Evolutionary conservation across 2,329 filamentous ascomycete genomes (phyloP), one percentile per base, ranked within the genome.

Genomic region (Daldinia eschscholtzii): DNA sequence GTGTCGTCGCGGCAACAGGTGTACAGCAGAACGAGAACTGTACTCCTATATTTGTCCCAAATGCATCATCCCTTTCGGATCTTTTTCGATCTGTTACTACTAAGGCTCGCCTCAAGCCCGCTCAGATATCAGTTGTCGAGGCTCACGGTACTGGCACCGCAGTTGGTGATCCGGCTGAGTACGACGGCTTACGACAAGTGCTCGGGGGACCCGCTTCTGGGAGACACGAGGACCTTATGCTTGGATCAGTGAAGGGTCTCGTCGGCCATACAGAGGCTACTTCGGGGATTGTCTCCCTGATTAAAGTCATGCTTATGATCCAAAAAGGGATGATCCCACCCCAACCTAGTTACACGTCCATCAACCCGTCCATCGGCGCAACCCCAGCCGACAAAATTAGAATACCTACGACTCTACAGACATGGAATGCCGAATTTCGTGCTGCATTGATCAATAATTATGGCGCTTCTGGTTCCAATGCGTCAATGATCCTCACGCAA

Each of bases 71-170:
- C 0, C 81, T 82, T 57, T 69, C 62, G 5, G 71, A 64, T 4
- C 65, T 81, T 0, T 81, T 80, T 61, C 61, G 69, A 53, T 68
- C 72, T 1, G 79, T 80, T 0, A 78, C 82, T 37, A 41, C 61
- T 2, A 68, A 72, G 41, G 70, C 75, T 6, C 58, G 70, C 3
- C 37, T 79, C 2, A 53, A 67, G 2, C 73, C 79, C 0, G 56
- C 70, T 1, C 64, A 77, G 6, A 72, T 81, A 9, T 66, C 75
- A 0, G 74, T 76, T 13, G 75, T 81, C 4, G 81, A 83, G 61
- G 77, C 78, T 7, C 83, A 85, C 57, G 83, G 83, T 1, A 84
- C 83, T 0, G 83, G 82, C 5, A 85, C 83, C 0, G 70, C 70
- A 1, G 79, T 79, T 6, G 81, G 81, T 0, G 81, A 83, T 55